These are phyloP conservation scores for Sequoiadendron giganteum DNA, from an alignment of 75 land plant genomes.

Conservation along the genomic window DNA sequence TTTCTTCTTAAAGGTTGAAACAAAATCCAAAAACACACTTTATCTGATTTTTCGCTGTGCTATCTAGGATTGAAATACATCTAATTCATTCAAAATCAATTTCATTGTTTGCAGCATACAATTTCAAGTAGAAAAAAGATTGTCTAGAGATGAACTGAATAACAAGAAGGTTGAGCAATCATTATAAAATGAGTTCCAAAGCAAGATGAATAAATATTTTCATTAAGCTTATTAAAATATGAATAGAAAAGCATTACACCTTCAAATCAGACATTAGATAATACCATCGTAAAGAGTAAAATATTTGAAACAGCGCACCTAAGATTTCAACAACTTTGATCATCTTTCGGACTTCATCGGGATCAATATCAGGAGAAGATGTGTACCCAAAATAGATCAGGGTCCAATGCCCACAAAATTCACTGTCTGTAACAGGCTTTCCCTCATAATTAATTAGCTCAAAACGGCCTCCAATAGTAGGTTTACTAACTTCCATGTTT, in stretches of 20 bases:
- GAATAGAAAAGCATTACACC: not conserved
- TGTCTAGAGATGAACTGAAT: not conserved
- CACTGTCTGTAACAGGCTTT: conserved; percentile 38
- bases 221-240: not conserved
- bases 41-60: not conserved
- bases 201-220: not conserved
- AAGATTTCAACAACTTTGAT: conserved; percentile 41
- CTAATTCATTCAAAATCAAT: not conserved
- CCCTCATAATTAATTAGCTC: conserved; percentile 39
- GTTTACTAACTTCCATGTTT: conserved; percentile 17
- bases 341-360: conserved; percentile 60
- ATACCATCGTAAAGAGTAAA: not conserved
- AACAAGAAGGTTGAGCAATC: not conserved
- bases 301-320: conserved; percentile 24
- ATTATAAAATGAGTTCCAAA: not conserved
- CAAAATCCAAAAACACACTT: not conserved
- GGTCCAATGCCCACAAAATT: conserved; percentile 60
- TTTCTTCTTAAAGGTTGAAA: not conserved
- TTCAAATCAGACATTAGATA: not conserved
- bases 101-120: not conserved
- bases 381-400: conserved; percentile 85
- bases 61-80: not conserved
- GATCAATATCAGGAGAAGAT: conserved; percentile 79
- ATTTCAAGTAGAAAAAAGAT: not conserved
- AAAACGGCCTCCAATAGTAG: conserved; percentile 73